Conservation (phyloP, 495 filamentous ascomycete species). For the Penicillium manginii region DNA sequence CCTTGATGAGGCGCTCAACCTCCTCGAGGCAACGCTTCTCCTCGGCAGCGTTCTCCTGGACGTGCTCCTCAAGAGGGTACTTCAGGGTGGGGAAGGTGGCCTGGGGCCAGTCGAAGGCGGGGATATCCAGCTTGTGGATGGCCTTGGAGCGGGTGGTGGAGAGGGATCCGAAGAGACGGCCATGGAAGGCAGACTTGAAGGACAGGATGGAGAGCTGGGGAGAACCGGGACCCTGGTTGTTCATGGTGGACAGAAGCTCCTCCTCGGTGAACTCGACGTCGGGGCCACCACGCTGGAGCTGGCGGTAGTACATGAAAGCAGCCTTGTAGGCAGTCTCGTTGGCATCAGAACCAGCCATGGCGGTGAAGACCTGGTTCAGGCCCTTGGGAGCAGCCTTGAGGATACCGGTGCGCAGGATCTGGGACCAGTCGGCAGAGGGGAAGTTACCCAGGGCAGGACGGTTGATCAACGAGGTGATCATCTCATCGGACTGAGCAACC, state of each 20-base stretch:
- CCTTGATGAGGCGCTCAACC: slow-evolving; percentile 83
- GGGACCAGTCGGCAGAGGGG: slow-evolving; percentile 85
- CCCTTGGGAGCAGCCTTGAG: slow-evolving; percentile 89
- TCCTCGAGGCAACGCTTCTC: slow-evolving; percentile 88
- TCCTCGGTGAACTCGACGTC: slow-evolving; percentile 82
- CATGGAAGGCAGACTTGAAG: slow-evolving; percentile 94
- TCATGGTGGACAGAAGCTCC: slow-evolving; percentile 79
- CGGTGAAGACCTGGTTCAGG: slow-evolving; percentile 95
- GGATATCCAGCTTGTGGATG: slow-evolving; percentile 98
- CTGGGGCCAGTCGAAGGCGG: slow-evolving; percentile 98
- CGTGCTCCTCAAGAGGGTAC: slow-evolving; percentile 87
- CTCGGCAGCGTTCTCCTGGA: slow-evolving; percentile 77
- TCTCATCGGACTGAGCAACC: slow-evolving; percentile 74
- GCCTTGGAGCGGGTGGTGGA: slow-evolving; percentile 95
- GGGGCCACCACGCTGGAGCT: slow-evolving; percentile 82
- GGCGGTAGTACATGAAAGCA: slow-evolving; percentile 96
- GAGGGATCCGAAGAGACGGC: slow-evolving; percentile 88
- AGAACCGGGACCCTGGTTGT: slow-evolving; percentile 81
- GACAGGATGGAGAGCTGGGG: slow-evolving; percentile 88
- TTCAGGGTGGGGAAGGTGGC: slow-evolving; percentile 87
- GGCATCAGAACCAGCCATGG: slow-evolving; percentile 92
- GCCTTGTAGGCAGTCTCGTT: slow-evolving; percentile 99
- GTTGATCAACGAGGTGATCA: slow-evolving; percentile 86
- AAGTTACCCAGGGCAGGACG: slow-evolving; percentile 96
- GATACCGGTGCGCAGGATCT: slow-evolving; percentile 83